Evolutionary conservation across 31 red algal species (phyloP).

Genomic region (Endocladia muricata): DNA sequence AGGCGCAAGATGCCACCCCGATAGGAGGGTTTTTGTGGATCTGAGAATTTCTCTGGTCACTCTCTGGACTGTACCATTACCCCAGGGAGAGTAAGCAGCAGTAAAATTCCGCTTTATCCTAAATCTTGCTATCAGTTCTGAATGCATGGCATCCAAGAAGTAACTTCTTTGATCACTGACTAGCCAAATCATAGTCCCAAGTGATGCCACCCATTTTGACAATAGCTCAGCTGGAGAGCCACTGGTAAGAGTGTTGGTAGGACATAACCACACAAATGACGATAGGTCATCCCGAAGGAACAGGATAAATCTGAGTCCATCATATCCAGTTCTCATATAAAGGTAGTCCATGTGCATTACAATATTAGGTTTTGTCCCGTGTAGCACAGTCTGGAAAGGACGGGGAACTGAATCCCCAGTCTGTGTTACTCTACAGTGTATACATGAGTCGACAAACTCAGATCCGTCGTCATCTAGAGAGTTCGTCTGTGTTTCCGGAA

Average conservation of each 20-base stretch:
- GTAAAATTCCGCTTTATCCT: slow-evolving; percentile 3
- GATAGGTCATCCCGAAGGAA: too few species aligned
- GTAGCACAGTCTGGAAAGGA: too few species aligned
- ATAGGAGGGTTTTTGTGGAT: not conserved
- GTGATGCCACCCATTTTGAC: slow-evolving; percentile 2
- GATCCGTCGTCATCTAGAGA: too few species aligned
- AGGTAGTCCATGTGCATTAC: too few species aligned
- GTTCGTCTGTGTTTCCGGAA: too few species aligned
- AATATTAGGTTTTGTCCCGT: too few species aligned
- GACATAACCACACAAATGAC: slow-evolving; percentile 3
- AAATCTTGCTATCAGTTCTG: not conserved
- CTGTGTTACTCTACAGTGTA: too few species aligned
- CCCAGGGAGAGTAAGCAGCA: slow-evolving; percentile 33
- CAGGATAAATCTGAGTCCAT: too few species aligned
- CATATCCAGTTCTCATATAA: too few species aligned
- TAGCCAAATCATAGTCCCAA: not conserved
- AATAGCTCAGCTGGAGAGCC: not conserved
- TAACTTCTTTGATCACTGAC: slow-evolving; percentile 23
- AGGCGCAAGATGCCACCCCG: not conserved
- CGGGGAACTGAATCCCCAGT: too few species aligned
- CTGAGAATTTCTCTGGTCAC: slow-evolving; percentile 7
- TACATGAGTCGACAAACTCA: too few species aligned
- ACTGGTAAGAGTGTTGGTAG: not conserved
- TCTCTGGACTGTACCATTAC: slow-evolving; percentile 29
- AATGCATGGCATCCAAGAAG: slow-evolving; percentile 17